phyloP scores from a whole-genome alignment of 805 yeast genomes.

The Pichia phayaonensis region DNA sequence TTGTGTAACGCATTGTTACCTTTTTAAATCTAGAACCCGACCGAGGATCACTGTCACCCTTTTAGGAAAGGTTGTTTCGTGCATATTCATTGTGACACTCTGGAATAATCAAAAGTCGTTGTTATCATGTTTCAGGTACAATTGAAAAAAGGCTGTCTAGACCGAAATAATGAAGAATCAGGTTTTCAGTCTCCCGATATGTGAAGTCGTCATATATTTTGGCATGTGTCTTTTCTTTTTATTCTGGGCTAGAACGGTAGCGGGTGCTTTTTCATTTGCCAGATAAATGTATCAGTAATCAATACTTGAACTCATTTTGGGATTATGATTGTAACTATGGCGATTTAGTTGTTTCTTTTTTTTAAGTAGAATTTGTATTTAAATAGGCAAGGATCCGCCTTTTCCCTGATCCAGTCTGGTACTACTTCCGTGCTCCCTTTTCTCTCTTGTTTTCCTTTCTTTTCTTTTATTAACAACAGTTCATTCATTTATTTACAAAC shows the following conservation, averaged over 20 bases:
- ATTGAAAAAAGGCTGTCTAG: not conserved
- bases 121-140: not conserved
- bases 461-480: not conserved
- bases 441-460: not conserved
- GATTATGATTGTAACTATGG: too few species aligned
- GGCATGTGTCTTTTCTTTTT: not conserved
- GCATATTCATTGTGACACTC: not conserved
- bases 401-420: not conserved
- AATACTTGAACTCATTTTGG: not conserved
- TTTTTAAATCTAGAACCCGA: not conserved
- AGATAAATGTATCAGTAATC: not conserved
- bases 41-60: not conserved
- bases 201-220: not conserved
- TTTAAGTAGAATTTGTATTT: not conserved
- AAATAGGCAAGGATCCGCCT: not conserved
- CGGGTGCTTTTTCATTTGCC: not conserved
- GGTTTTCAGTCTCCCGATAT: too few species aligned
- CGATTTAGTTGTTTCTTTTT: not conserved
- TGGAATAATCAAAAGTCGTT: too few species aligned
- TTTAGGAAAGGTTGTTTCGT: not conserved
- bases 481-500: not conserved
- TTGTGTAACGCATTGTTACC: not conserved
- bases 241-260: not conserved
- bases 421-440: not conserved
- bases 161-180: too few species aligned